Base-by-base conservation (phyloP, 2,329 filamentous ascomycete species). In the Aspergillus fructus region DNA sequence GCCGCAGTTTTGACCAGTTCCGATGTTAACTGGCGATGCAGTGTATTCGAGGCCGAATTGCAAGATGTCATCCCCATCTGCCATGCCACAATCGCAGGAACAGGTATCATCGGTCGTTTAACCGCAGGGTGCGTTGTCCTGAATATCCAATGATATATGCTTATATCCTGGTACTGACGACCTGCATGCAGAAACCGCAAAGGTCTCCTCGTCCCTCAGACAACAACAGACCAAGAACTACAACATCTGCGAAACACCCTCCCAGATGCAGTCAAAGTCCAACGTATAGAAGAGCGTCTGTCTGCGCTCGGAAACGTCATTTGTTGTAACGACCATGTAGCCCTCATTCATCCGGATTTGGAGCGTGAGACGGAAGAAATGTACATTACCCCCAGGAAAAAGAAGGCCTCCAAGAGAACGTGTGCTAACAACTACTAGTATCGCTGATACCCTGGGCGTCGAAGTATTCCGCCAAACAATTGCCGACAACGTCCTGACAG, bases 291-390 rank as follows among this genome's bases (percentile, higher is more conserved):
- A 81, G 94, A 99, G 83, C 87, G 94, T 42, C 83, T 99, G 62
- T 96, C 92, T 17, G 94, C 94, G 4, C 86, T 99, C 24, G 94
- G 94, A 61, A 99, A 99, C 74, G 94, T 97, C 62, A 97, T 99
- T 71, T 96, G 92, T 70, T 86, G 87, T 70, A 97, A 97, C 77
- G 94, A 99, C 78, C 93, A 97, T 78, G 94, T 97, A 66, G 94
- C 94, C 52, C 87, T 99, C 45, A 88, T 97, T 61, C 94, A 99
- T 75, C 94, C 94, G 11, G 94, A 99, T 72, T 83, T 99, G 59
- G 94, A 97, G 83, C 89, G 93, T 61, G 94, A 99, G 81, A 97
- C 93, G 15, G 94, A 99, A 79, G 94, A 99, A 81, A 97, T 99
- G 77, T 78, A 69, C 39, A 48, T 5, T 47, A 17, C 49, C 40